Evolutionary conservation across 2,329 filamentous ascomycete species (phyloP).

Genomic region (Phyllosticta citrichinensis): DNA sequence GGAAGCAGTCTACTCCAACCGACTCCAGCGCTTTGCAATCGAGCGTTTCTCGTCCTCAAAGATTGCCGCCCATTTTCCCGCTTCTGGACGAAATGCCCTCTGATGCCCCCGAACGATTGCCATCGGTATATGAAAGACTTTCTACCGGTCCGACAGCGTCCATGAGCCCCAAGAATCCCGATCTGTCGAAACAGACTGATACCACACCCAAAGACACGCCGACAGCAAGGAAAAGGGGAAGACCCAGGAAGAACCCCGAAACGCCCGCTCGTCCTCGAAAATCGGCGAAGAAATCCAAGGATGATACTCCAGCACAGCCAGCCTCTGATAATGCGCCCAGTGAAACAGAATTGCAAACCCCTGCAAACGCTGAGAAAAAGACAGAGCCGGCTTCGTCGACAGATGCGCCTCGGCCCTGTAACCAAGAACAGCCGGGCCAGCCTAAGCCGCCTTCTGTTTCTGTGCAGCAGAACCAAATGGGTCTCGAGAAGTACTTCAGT

Average conservation of each 20-base stretch:
- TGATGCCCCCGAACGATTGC: neutral
- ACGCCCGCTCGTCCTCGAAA: slow-evolving; percentile 2
- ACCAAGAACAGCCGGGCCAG: neutral
- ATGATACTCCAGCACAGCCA: neutral
- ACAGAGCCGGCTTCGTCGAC: neutral
- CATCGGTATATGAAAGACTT: neutral
- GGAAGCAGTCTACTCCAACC: neutral
- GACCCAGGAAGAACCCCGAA: slow-evolving; percentile 9
- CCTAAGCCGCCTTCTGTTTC: neutral
- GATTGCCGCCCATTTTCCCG: slow-evolving; percentile 1
- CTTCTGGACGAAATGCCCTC: slow-evolving; percentile 3
- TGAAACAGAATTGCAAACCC: neutral
- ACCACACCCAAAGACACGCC: neutral
- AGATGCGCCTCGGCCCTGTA: neutral
- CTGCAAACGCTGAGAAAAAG: neutral
- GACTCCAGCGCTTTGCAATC: neutral
- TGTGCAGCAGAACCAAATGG: neutral
- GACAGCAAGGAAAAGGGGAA: slow-evolving; percentile 10
- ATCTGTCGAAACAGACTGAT: neutral
- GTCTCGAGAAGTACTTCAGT: neutral
- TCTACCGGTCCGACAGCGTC: neutral
- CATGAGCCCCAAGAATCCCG: neutral
- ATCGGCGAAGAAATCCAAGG: neutral
- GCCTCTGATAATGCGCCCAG: neutral
- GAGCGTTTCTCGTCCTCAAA: neutral